Conservation (phyloP, 2,329 filamentous ascomycete genomes). For the Mycosphaerella sp. region DNA sequence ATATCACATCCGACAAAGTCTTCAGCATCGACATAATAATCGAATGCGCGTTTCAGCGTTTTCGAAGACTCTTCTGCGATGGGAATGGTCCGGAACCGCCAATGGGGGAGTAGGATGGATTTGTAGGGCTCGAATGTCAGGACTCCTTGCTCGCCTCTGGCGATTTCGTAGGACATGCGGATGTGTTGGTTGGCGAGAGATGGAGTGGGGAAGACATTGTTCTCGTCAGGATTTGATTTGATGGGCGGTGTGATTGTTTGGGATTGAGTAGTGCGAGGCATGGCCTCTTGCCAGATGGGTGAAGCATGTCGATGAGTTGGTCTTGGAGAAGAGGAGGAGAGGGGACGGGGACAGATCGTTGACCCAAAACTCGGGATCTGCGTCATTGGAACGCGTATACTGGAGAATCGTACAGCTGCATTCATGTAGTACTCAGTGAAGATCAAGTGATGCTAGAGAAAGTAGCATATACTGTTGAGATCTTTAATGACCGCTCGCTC, state of each 20-base stretch:
- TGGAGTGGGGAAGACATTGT: constrained; percentile 25
- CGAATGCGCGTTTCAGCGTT: constrained; percentile 47
- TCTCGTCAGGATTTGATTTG: neutral
- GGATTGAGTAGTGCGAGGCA: neutral
- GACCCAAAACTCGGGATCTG: no score
- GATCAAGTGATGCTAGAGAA: no score
- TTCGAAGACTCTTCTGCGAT: constrained; percentile 49
- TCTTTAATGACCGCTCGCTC: no score
- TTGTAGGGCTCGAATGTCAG: constrained; percentile 61
- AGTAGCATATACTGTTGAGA: no score
- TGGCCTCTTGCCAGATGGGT: neutral
- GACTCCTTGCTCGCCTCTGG: constrained; percentile 55
- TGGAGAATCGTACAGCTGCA: no score
- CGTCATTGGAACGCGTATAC: no score
- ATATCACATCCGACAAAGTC: constrained; percentile 63
- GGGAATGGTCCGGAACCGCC: constrained; percentile 52
- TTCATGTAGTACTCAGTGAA: no score
- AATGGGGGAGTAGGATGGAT: constrained; percentile 52
- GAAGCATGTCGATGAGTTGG: neutral
- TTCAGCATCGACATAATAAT: constrained; percentile 44
- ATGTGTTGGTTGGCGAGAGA: constrained; percentile 31
- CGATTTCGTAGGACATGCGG: constrained; percentile 52
- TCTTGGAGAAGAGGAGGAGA: neutral
- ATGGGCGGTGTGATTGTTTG: neutral
- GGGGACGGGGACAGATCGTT: neutral